Conservation (phyloP, 2,329 filamentous ascomycete species). For the Byssothecium circinans region DNA sequence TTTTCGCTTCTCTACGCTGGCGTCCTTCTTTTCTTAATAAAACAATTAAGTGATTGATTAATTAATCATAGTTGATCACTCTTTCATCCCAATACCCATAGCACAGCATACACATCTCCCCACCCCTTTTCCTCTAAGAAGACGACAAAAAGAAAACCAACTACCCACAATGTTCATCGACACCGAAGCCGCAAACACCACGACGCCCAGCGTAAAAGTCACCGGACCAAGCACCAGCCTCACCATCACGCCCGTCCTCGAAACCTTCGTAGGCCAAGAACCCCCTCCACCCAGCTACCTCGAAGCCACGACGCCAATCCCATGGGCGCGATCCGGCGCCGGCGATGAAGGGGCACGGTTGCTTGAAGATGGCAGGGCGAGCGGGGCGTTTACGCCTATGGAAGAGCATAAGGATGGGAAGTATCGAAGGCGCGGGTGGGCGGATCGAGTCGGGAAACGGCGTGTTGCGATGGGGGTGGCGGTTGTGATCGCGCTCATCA, state of each 20-base stretch:
- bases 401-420: conserved; percentile 27
- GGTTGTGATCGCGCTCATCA: conserved; percentile 21
- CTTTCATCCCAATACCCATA: too few species aligned
- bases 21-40: not conserved
- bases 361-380: conserved; percentile 14
- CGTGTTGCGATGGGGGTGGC: conserved; percentile 25
- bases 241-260: conserved; percentile 26
- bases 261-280: conserved; percentile 27
- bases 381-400: conserved; percentile 15
- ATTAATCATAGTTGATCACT: too few species aligned
- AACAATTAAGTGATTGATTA: too few species aligned
- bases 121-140: too few species aligned
- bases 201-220: conserved; percentile 21
- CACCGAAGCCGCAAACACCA: conserved; percentile 33
- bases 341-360: conserved; percentile 36
- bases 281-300: conserved; percentile 34
- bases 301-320: conserved; percentile 39
- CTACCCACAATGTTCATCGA: conserved; percentile 34
- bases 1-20: conserved; percentile 5
- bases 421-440: conserved; percentile 22
- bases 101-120: too few species aligned
- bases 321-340: conserved; percentile 29
- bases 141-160: not conserved
- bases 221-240: conserved; percentile 2
- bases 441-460: conserved; percentile 24